phyloP scores from a whole-genome alignment of 768 basidiomycete genomes.

The Mycena alexandri region DNA sequence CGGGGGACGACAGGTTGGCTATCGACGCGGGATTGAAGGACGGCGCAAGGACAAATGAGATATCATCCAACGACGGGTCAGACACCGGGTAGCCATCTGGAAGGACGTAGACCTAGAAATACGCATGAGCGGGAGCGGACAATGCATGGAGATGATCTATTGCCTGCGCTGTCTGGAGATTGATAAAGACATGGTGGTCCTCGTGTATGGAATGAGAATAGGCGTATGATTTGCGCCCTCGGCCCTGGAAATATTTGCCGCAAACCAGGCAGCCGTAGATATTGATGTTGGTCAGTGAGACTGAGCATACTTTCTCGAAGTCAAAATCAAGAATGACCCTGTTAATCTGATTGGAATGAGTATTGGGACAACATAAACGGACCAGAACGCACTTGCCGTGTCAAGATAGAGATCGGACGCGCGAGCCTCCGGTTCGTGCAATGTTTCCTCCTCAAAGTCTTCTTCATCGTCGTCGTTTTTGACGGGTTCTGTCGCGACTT shows the following conservation, averaged over 20 bases:
- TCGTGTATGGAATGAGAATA: slow-evolving; percentile 98
- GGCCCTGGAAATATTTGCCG: slow-evolving; percentile 98
- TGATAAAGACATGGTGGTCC: slow-evolving; percentile 98
- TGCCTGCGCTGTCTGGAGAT: slow-evolving; percentile 94
- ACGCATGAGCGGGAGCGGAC: slow-evolving; percentile 37
- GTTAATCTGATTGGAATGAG: slow-evolving; percentile 75
- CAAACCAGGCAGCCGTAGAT: slow-evolving; percentile 97
- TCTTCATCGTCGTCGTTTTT: slow-evolving; percentile 40
- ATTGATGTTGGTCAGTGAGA: slow-evolving; percentile 96
- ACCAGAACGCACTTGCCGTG: slow-evolving; percentile 70
- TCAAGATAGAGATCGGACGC: slow-evolving; percentile 95
- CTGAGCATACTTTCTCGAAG: slow-evolving; percentile 98
- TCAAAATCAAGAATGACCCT: slow-evolving; percentile 94
- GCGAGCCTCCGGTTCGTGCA: slow-evolving; percentile 48
- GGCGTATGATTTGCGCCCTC: slow-evolving; percentile 93
- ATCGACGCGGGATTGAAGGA: slow-evolving; percentile 78
- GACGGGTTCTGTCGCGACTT: slow-evolving; percentile 29
- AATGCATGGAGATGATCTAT: slow-evolving; percentile 38
- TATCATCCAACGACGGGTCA: slow-evolving; percentile 97
- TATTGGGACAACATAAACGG: slow-evolving; percentile 21
- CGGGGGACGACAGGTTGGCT: slow-evolving; percentile 66
- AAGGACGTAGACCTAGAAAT: slow-evolving; percentile 89
- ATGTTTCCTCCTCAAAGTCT: slow-evolving; percentile 50
- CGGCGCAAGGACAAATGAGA: slow-evolving; percentile 90
- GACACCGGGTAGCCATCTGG: slow-evolving; percentile 97